A percentile compares a stretch with the other conserved stretches of the same genome.
Conservation (phyloP, 2,329 filamentous ascomycete genomes). For the Stagonosporopsis vannaccii region DNA sequence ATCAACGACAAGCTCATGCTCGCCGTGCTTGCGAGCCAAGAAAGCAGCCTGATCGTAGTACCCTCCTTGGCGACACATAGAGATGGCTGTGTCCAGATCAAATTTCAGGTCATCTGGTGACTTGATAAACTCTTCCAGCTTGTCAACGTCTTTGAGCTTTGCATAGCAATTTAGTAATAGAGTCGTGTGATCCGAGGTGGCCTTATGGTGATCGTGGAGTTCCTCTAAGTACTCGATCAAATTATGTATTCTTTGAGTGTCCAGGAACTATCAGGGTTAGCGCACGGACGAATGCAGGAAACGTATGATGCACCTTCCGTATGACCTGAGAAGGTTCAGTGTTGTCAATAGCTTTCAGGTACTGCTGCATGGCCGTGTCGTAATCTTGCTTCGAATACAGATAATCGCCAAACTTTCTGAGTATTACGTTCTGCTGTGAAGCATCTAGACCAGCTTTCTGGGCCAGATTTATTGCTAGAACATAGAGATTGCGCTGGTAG, state of each 20-base stretch:
- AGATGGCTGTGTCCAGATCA: conserved; percentile 94
- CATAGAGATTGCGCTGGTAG: conserved; percentile 92
- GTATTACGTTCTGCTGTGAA: conserved; percentile 88
- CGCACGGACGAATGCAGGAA: neutral
- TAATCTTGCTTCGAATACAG: conserved; percentile 95
- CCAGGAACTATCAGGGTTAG: conserved; percentile 71
- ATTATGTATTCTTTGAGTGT: conserved; percentile 97
- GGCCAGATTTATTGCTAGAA: conserved; percentile 88
- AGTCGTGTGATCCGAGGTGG: conserved; percentile 94
- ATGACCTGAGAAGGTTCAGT: conserved; percentile 97
- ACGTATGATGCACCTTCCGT: conserved; percentile 68
- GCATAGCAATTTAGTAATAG: conserved; percentile 96
- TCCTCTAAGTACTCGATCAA: conserved; percentile 97
- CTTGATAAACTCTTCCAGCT: conserved; percentile 96
- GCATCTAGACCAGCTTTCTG: conserved; percentile 84
- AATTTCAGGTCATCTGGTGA: conserved; percentile 94
- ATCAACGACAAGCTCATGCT: conserved; percentile 92
- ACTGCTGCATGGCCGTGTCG: conserved; percentile 98
- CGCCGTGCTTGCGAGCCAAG: conserved; percentile 90
- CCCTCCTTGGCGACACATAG: conserved; percentile 95
- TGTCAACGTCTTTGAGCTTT: conserved; percentile 95
- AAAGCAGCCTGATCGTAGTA: conserved; percentile 98
- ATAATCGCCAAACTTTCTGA: conserved; percentile 91
- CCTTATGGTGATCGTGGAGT: conserved; percentile 90
- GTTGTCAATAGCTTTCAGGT: conserved; percentile 92